Conservation (phyloP, 495 filamentous ascomycete genomes). For the Penicillium waksmanii region DNA sequence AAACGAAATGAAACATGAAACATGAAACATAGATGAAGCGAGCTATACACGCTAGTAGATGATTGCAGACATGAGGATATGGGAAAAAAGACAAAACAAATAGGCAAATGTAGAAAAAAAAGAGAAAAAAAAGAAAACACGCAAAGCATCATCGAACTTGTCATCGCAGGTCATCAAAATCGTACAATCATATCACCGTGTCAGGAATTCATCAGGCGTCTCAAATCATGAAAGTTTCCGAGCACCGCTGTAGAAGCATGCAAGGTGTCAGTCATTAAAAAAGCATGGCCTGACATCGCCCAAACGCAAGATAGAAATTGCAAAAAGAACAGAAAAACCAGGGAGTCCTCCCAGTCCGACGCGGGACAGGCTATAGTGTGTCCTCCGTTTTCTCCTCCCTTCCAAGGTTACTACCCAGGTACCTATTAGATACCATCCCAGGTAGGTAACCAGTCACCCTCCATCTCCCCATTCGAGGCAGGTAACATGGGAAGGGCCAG, state of each 20-base stretch:
- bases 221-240: conserved; percentile 13
- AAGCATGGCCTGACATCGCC: conserved; percentile 7
- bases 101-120: conserved; percentile 21
- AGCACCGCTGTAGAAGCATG: conserved; percentile 2
- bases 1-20: conserved; percentile 10
- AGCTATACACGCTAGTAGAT: conserved; percentile 18
- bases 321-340: conserved; percentile 27
- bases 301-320: conserved; percentile 29
- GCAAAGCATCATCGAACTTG: conserved; percentile 39
- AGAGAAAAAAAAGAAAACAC: conserved; percentile 15
- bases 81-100: conserved; percentile 27
- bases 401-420: not conserved
- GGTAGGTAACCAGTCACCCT: not conserved
- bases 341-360: conserved; percentile 33
- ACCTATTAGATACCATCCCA: too few species aligned
- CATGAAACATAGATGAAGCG: conserved; percentile 9
- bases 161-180: conserved; percentile 54
- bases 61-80: not conserved
- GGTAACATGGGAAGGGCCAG: not conserved
- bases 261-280: not conserved
- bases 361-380: conserved; percentile 4
- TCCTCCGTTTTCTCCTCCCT: not conserved
- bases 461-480: conserved; percentile 6
- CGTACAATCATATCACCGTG: conserved; percentile 53
- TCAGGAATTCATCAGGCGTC: conserved; percentile 26